Evolutionary conservation across 2,329 filamentous ascomycete genomes (phyloP), one percentile per base, ranked within the genome.

Genomic region (Gnomoniopsis smithogilvyi): DNA sequence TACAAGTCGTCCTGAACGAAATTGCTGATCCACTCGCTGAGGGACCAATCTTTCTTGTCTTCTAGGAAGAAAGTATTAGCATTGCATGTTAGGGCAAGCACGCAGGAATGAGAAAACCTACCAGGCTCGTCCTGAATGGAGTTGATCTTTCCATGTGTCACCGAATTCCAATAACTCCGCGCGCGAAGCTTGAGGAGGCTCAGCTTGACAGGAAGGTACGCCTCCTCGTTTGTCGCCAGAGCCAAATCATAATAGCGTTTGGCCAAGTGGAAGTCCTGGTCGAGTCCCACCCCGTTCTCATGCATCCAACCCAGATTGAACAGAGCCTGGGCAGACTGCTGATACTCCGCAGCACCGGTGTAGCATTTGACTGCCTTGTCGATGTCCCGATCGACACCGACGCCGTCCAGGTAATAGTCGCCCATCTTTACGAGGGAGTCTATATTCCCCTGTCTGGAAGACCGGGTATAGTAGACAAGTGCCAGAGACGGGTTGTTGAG

Each of bases 261-360:
- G 2, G 96, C 95, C 58, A 99, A 86, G 69, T 99, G 95, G 72
- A 96, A 99, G 70, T 99, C 95, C 71, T 99, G 95, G 56, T 90
- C 89, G 21, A 98, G 84, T 2, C 93, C 92, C 52, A 98, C 81
- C 8, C 95, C 95, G 68, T 98, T 97, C 74, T 99, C 95, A 69
- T 99, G 92, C 94, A 99, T 98, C 95, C 95, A 99, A 6, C 95
- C 96, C 15, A 99, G 80, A 68, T 99, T 98, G 84, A 92, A 99
- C 59, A 97, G 85, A 15, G 96, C 95, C 74, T 99, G 96, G 2
- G 94, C 95, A 66, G 92, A 96, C 69, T 92, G 89, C 66, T 94
- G 87, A 61, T 90, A 92, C 69, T 99, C 95, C 0, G 93, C 93
- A 1, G 95, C 95, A 3, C 91, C 90, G 55, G 90, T 89, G 68